phyloP scores from a whole-genome alignment of 148 eudicot genomes.

The Gaultheria prostrata region DNA sequence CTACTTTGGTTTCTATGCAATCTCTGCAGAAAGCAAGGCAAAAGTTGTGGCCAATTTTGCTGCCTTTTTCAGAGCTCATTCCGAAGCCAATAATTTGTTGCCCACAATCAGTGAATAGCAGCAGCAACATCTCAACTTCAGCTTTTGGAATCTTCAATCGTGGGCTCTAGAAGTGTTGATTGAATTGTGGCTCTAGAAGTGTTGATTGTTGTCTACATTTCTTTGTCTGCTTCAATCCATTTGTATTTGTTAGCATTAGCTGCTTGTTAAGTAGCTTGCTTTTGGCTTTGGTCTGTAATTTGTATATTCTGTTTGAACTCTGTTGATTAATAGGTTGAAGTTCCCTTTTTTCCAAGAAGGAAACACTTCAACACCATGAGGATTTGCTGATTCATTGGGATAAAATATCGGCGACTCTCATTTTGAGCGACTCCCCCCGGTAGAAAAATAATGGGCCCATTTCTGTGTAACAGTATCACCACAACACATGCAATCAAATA shows the following conservation, averaged over 20 bases:
- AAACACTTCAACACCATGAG: neutral
- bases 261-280: conserved; percentile 1
- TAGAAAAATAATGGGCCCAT: neutral
- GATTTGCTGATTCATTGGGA: neutral
- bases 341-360: neutral
- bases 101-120: neutral
- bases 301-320: neutral
- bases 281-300: conserved; percentile 4
- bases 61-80: neutral
- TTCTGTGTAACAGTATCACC: neutral
- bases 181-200: no score
- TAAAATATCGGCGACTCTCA: neutral
- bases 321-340: neutral
- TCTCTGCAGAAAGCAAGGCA: no score
- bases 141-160: neutral
- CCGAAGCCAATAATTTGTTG: neutral
- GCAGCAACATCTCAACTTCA: neutral
- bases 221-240: neutral
- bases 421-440: neutral
- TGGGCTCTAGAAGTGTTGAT: no score
- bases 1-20: neutral
- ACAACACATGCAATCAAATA: neutral
- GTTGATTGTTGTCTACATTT: no score
- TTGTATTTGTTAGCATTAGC: conserved; percentile 2
- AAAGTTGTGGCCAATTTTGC: neutral